Evolutionary conservation across 371 early-diverging fungal genomes (phyloP), one percentile per base, ranked within the genome.

Genomic region (Apophysomyces sp.): DNA sequence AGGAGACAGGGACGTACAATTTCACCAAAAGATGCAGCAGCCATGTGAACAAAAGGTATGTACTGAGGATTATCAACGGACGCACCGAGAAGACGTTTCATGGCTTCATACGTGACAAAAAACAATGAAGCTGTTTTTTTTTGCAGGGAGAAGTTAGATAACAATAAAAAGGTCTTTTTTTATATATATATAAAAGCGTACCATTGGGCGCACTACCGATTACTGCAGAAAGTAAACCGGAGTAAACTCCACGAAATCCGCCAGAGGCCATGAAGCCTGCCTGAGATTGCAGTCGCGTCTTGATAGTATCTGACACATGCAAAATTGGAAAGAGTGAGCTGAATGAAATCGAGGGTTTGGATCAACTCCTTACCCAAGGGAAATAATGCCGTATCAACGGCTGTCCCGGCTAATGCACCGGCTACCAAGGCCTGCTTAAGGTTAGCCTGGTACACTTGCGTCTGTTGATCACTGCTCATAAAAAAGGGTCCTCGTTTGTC

Each of bases 161-260:
- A 18, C 4, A 31, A 62, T 16, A 59, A 37, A 1, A 32, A 52
- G 4, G 6, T 29, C 41, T 26, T 27, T 57, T n/a, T 61, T 27
- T 15, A 4, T 26, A 6, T 21, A 5, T 44, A 21, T 21, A n/a
- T n/a, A n/a, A n/a, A n/a, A n/a, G n/a, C 54, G 57, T 80, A 92
- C 94, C 94, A 68, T 87, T 87, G 2, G 98, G 98, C 6, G 97
- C 95, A 34, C 95, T 94, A 13, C 97, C 98, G 67, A 95, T 81
- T 15, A 95, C 90, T 5, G 94, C 96, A n/a, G 94, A 91, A 8
- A 92, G 86, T 27, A 98, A 76, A 3, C 98, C 98, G 30, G 89
- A 86, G 70, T 96, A 98, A 51, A 98, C 86, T 24, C 95, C 94
- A 53, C 85, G 83, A 80, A 97, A 94, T 18, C 97, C 97, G 44